A percentile compares a stretch with the other conserved stretches of the same genome.
Conservation (phyloP, 441 rosid species). For the Pelargonium citronellum region DNA sequence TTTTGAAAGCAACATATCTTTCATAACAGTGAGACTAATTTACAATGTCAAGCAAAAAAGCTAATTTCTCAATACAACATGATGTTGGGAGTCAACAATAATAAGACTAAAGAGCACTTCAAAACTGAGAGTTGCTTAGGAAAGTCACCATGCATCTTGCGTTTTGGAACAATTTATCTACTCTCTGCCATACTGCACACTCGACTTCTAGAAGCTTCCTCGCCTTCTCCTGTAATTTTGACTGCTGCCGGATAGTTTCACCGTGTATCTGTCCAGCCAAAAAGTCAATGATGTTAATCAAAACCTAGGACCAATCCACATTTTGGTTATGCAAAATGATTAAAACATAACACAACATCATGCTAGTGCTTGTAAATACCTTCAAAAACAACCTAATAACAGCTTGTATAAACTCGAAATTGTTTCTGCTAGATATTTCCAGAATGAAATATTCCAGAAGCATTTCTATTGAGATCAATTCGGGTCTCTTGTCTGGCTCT, state of each 20-base stretch:
- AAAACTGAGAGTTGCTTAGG: constrained; percentile 88
- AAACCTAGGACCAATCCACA: background rate
- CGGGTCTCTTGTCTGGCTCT: constrained; percentile 56
- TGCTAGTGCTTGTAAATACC: constrained; percentile 37
- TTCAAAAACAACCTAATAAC: constrained; percentile 75
- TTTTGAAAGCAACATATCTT: no score
- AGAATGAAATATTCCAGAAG: constrained; percentile 72
- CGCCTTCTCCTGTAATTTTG: constrained; percentile 61
- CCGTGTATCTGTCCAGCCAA: constrained; percentile 65
- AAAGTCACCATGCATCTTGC: constrained; percentile 85
- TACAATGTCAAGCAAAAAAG: background rate
- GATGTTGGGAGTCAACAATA: no score
- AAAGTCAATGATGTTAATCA: constrained; percentile 3
- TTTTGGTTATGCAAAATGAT: background rate
- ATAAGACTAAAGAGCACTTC: background rate
- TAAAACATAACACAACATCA: background rate
- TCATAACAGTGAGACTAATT: no score
- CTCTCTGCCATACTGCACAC: constrained; percentile 65
- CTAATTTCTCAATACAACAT: background rate
- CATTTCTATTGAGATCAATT: constrained; percentile 51
- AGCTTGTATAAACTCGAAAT: constrained; percentile 92
- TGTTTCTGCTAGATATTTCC: constrained; percentile 58
- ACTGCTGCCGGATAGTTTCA: constrained; percentile 64
- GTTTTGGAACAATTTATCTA: constrained; percentile 79
- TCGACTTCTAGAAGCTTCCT: constrained; percentile 65